Evolutionary conservation across 768 basidiomycete genomes (phyloP).

Genomic region (Gelatoporia subvermispora): DNA sequence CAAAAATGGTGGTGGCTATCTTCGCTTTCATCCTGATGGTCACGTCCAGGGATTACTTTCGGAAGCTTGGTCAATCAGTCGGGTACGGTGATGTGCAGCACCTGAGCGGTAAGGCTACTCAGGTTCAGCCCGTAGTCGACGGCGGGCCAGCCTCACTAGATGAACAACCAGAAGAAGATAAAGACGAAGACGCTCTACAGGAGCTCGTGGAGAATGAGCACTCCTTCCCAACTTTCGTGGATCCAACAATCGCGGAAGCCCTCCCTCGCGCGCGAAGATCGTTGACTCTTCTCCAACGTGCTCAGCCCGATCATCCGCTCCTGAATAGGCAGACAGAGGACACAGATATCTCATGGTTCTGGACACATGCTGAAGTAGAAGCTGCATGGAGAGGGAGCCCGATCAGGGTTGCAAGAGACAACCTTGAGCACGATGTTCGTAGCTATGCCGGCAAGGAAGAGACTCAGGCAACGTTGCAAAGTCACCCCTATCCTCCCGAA

Average conservation of each 20-base stretch:
- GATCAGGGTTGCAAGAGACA: background rate
- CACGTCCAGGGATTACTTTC: constrained; percentile 60
- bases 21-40: constrained; percentile 66
- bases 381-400: constrained; percentile 36
- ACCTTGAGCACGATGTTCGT: too few relatives aligned
- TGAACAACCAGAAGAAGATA: constrained; percentile 16
- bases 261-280: constrained; percentile 68
- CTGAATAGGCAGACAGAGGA: constrained; percentile 26
- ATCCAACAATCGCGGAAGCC: constrained; percentile 40
- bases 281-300: constrained; percentile 55
- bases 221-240: constrained; percentile 61
- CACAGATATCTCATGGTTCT: constrained; percentile 51
- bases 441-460: background rate
- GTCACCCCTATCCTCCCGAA: background rate
- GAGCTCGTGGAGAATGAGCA: constrained; percentile 26
- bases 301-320: constrained; percentile 60
- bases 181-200: constrained; percentile 28
- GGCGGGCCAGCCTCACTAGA: background rate
- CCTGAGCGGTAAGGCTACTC: too few relatives aligned
- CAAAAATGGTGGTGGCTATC: constrained; percentile 42
- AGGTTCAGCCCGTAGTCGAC: too few relatives aligned
- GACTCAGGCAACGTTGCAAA: constrained; percentile 6
- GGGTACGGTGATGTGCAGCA: constrained; percentile 33
- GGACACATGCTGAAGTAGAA: constrained; percentile 51
- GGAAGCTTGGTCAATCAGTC: constrained; percentile 52